Percentiles rank a stretch among this genome's conserved stretches.
Conservation (phyloP, 495 filamentous ascomycete genomes). For the Sordaria brevicollis region DNA sequence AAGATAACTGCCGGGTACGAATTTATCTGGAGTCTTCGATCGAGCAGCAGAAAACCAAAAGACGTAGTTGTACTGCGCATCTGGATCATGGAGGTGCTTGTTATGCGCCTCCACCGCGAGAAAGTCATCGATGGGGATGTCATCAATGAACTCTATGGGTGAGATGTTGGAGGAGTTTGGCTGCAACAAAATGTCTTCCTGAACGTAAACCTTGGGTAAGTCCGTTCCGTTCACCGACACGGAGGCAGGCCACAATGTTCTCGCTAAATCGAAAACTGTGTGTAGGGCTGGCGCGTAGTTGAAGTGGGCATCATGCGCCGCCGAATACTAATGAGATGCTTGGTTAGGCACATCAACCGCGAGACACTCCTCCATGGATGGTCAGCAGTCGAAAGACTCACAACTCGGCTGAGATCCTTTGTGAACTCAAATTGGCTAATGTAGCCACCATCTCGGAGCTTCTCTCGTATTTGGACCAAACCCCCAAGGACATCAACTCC, state of each 20-base stretch:
- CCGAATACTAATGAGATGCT: slow-evolving; percentile 11
- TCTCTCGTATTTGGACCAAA: slow-evolving; percentile 24
- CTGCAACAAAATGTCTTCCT: slow-evolving; percentile 7
- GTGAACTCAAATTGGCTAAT: slow-evolving; percentile 42
- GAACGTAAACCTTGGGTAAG: slow-evolving; percentile 14
- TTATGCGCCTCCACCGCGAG: background rate
- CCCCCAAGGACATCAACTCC: slow-evolving; percentile 29
- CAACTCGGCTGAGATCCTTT: slow-evolving; percentile 19
- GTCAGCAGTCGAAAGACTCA: background rate
- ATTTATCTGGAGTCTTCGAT: too few relatives aligned
- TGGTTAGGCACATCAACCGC: background rate
- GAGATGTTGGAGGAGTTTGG: background rate
- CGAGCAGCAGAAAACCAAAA: background rate
- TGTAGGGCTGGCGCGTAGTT: slow-evolving; percentile 9
- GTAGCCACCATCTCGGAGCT: slow-evolving; percentile 19
- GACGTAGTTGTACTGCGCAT: slow-evolving; percentile 19
- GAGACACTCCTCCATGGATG: too few relatives aligned
- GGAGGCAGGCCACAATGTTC: slow-evolving; percentile 13
- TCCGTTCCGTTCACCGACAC: slow-evolving; percentile 13
- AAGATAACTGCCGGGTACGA: background rate
- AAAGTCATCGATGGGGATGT: slow-evolving; percentile 4
- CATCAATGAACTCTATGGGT: slow-evolving; percentile 2
- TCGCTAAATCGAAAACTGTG: slow-evolving; percentile 8
- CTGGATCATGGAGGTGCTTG: slow-evolving; percentile 25
- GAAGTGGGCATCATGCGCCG: slow-evolving; percentile 38